Evolutionary conservation across 179 eudicot genomes (phyloP).

Genomic region (Beta macrorhiza): DNA sequence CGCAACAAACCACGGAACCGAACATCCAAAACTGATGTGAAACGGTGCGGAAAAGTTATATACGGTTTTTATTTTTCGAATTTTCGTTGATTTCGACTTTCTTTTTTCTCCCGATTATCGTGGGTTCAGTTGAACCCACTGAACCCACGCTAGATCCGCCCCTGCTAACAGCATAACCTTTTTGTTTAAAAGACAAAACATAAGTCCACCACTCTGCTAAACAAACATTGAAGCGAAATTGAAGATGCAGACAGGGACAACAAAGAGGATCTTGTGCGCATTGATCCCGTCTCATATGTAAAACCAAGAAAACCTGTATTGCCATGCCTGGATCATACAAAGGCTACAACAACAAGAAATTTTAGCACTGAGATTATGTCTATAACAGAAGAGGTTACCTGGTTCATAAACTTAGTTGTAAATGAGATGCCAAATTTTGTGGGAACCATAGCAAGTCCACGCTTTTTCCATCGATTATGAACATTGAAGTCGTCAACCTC

Average conservation of each 20-base stretch:
- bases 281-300: neutral
- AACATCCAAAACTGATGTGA: no score
- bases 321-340: neutral
- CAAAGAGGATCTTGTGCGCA: neutral
- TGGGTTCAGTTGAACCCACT: no score
- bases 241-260: neutral
- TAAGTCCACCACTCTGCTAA: neutral
- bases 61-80: no score
- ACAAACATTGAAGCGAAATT: neutral
- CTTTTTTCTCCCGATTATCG: no score
- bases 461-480: slow-evolving; percentile 59
- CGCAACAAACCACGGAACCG: no score
- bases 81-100: no score
- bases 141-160: no score
- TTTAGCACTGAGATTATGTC: neutral
- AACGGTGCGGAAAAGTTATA: no score
- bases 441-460: slow-evolving; percentile 88
- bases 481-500: no score
- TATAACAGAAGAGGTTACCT: slow-evolving; percentile 44
- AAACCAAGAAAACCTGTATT: neutral
- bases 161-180: no score
- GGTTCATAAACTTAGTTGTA: slow-evolving; percentile 93
- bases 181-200: no score
- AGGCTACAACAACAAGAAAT: neutral
- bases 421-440: slow-evolving; percentile 95